Evolutionary conservation across 805 yeast species (phyloP), one percentile per base, ranked within the genome.

Genomic region (Myxozyma mucilagina): DNA sequence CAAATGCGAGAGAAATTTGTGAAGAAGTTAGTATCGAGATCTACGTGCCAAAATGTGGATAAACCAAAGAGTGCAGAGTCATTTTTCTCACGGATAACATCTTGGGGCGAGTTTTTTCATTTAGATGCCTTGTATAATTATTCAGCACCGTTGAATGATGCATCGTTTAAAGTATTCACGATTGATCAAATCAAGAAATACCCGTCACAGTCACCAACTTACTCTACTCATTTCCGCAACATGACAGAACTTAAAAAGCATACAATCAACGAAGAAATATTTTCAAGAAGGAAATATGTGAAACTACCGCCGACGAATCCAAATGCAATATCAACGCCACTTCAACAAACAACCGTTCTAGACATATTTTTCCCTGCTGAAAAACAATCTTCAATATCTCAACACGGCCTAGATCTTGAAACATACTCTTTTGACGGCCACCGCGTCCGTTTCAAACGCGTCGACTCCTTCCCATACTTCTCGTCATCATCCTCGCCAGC

Each of bases 81-180:
- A 47, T 67, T 71, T 14, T 82, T 75, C 45, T 70, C 75, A 11
- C n/a, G 58, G 6, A 61, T 74, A 6, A 70, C 71, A 4, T 74
- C 77, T 11, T 74, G 76, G 76, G 60, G 63, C 10, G 57, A 62
- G 43, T 74, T 74, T 53, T 71, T 72, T 53, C 61, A 63, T 29
- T 56, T 72, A 13, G 72, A 73, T 51, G 58, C 65, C 1, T 20
- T 63, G 1, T 57, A 64, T 39, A 60, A 67, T 52, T 66, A 36
- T 52, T 60, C 60, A 48, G 38, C 54, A 29, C 56, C 63, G 10
- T 20, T 61, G 6, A 9, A 43, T 11, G 65, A 63, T 11, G 11
- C 29, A 8, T 41, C 67, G 32, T 51, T 64, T 47, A 18, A 48
- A n/a, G 24, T 48, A 14, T 24, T 34, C 32, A 31, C 53, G 5